Conservation (phyloP, 2,329 filamentous ascomycete genomes). For the Aspergillus thermomutatus region DNA sequence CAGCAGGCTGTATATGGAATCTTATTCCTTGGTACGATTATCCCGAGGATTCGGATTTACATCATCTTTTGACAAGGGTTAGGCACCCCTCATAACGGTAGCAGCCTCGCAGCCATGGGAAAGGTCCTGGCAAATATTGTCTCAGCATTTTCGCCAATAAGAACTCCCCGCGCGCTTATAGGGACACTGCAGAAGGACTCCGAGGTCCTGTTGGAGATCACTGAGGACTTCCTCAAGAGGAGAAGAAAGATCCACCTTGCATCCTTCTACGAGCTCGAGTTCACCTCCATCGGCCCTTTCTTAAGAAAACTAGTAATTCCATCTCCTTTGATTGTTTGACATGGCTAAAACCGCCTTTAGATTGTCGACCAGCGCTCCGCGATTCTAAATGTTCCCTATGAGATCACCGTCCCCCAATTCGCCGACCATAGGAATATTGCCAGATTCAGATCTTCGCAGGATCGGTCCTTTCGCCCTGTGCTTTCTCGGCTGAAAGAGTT, state of each 20-base stretch:
- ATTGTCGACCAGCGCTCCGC: conserved; percentile 5
- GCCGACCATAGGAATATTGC: conserved; percentile 7
- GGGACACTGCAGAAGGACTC: conserved; percentile 5
- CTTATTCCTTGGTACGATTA: conserved; percentile 5
- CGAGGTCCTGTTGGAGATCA: conserved; percentile 6
- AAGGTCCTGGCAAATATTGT: conserved; percentile 6
- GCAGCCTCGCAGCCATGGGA: conserved; percentile 4
- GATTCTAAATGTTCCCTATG: conserved; percentile 3
- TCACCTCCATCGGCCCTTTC: conserved; percentile 4
- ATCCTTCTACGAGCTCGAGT: conserved; percentile 7
- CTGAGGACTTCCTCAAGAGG: conserved; percentile 6
- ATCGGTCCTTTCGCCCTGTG: conserved; percentile 4
- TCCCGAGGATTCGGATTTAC: background rate
- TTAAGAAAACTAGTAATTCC: conserved; percentile 2
- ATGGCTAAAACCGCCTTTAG: background rate
- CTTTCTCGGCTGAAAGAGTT: conserved; percentile 3
- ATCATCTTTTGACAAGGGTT: background rate
- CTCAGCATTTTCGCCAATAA: conserved; percentile 2
- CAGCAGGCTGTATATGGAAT: conserved; percentile 4
- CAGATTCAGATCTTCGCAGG: conserved; percentile 4
- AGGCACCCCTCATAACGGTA: conserved; percentile 5
- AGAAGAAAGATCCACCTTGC: conserved; percentile 1
- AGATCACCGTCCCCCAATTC: conserved; percentile 3
- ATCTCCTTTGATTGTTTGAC: background rate
- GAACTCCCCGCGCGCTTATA: conserved; percentile 3